These are phyloP conservation scores for Serendipita sp. DNA, from an alignment of 768 basidiomycete species.

Conservation along the genomic window DNA sequence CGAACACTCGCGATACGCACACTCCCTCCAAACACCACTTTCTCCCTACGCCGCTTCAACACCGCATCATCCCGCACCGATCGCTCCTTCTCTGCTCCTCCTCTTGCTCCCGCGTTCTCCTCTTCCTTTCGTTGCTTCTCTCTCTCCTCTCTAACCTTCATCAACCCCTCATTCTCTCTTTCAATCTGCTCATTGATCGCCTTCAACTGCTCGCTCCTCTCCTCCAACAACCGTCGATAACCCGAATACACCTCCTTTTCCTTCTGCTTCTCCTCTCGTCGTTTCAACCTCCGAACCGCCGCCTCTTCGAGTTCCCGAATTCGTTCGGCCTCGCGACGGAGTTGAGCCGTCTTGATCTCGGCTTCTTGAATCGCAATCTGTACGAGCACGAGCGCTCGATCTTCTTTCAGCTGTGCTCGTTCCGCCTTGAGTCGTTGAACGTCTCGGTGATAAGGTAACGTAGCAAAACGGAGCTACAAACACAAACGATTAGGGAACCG, in stretches of 20 bases:
- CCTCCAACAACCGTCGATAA: conserved; percentile 1
- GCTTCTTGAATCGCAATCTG: conserved; percentile 1
- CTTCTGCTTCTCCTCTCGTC: not conserved
- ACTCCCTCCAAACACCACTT: too few species aligned
- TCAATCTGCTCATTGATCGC: not conserved
- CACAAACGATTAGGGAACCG: not conserved
- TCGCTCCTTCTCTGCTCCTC: too few species aligned
- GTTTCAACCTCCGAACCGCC: not conserved
- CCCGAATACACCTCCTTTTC: not conserved
- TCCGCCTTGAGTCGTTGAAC: not conserved
- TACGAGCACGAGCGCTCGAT: not conserved
- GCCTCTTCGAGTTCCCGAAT: not conserved
- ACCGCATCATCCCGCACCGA: too few species aligned
- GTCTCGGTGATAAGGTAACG: not conserved
- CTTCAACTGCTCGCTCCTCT: not conserved
- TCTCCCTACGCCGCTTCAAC: too few species aligned
- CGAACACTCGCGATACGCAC: too few species aligned
- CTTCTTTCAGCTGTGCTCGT: not conserved
- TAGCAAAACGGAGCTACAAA: not conserved
- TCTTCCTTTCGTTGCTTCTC: not conserved
- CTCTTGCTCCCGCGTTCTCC: not conserved
- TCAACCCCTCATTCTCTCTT: not conserved
- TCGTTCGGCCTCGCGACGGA: not conserved
- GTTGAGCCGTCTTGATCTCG: conserved; percentile 1
- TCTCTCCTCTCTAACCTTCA: not conserved